A percentile compares a stretch with the other conserved stretches of the same genome.
Evolutionary conservation across 2,329 filamentous ascomycete species (phyloP).

Genomic region (Hymenoscyphus scutula): DNA sequence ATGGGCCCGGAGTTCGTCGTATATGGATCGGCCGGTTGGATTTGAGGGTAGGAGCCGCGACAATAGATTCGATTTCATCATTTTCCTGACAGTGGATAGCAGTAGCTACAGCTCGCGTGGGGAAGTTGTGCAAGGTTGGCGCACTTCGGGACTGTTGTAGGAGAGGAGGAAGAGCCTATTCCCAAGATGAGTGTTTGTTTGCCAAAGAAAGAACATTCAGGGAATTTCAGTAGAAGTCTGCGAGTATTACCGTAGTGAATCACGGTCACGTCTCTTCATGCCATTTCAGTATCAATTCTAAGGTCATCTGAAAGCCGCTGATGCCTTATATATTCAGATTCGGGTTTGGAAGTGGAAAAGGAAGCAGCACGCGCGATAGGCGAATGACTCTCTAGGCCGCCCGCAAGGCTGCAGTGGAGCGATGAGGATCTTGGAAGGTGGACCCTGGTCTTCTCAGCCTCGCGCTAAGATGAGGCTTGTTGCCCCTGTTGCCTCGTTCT

Average conservation of each 20-base stretch:
- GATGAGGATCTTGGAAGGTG: neutral
- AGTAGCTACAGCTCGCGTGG: slow-evolving; percentile 5
- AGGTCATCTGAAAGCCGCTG: slow-evolving; percentile 23
- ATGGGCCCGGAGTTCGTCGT: slow-evolving; percentile 36
- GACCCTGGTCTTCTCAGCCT: slow-evolving; percentile 20
- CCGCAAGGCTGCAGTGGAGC: slow-evolving; percentile 8
- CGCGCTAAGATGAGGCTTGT: slow-evolving; percentile 16
- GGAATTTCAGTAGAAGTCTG: neutral
- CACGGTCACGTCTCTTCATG: slow-evolving; percentile 13
- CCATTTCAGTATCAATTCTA: slow-evolving; percentile 23
- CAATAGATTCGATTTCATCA: slow-evolving; percentile 37
- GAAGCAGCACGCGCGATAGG: slow-evolving; percentile 19
- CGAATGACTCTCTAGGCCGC: slow-evolving; percentile 17
- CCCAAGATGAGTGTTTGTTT: slow-evolving; percentile 19
- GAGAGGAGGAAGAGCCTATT: slow-evolving; percentile 17
- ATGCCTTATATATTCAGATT: slow-evolving; percentile 14
- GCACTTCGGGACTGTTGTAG: neutral
- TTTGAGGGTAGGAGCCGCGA: slow-evolving; percentile 36
- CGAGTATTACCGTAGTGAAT: slow-evolving; percentile 6
- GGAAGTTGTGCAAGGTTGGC: neutral
- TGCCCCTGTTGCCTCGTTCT: slow-evolving; percentile 6
- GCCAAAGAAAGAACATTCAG: slow-evolving; percentile 25
- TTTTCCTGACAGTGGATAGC: slow-evolving; percentile 16
- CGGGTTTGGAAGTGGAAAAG: neutral
- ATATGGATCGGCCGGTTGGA: slow-evolving; percentile 35